Evolutionary conservation across 768 basidiomycete species (phyloP).

Genomic region (Podaxis carcinomalis): DNA sequence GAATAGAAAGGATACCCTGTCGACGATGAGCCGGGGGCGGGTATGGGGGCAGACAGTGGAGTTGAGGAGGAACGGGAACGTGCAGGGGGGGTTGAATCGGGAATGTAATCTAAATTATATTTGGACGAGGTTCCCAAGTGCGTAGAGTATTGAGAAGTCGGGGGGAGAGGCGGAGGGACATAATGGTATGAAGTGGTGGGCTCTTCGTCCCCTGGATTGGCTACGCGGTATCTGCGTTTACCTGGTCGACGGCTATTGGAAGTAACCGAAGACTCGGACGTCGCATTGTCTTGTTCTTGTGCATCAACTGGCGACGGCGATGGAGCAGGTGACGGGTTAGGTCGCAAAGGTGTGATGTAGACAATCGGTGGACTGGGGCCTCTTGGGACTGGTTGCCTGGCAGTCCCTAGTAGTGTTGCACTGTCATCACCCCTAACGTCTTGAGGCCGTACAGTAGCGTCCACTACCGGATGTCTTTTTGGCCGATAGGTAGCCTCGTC

Average conservation of each 20-base stretch:
- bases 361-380: conserved; percentile 29
- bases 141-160: conserved; percentile 4
- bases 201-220: conserved; percentile 1
- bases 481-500: conserved; percentile 5
- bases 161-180: conserved; percentile 6
- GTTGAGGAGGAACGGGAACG: conserved; percentile 3
- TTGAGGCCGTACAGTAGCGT: neutral
- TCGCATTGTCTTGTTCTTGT: conserved; percentile 5
- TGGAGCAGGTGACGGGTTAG: conserved; percentile 25
- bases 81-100: neutral
- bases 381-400: conserved; percentile 5
- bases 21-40: neutral
- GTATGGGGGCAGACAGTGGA: neutral
- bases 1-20: neutral
- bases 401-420: neutral
- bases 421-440: conserved; percentile 2
- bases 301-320: conserved; percentile 12
- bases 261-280: conserved; percentile 12
- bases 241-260: conserved; percentile 11
- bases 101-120: conserved; percentile 1
- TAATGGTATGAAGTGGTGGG: neutral
- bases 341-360: conserved; percentile 6
- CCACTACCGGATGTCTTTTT: neutral
- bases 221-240: conserved; percentile 8
- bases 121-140: conserved; percentile 5